Evolutionary conservation across 352 stramenopile genomes (phyloP), one percentile per base, ranked within the genome.

Genomic region (Phytophthora melonis): DNA sequence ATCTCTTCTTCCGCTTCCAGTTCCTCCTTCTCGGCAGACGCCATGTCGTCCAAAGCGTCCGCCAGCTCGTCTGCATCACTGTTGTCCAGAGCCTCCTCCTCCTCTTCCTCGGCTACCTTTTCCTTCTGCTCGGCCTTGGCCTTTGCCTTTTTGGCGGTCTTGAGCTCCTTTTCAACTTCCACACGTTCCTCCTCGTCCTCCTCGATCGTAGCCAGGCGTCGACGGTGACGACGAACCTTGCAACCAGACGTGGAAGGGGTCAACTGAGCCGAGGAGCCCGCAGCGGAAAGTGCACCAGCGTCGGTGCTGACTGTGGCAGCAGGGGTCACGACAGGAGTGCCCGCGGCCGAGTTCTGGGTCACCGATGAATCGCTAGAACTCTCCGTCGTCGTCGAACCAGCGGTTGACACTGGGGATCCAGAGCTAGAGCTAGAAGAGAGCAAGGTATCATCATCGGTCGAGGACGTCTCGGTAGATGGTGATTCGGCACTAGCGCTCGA

Each of bases 151-250:
- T 77, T 21, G 11, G 68, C 66, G 32, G 54, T 36, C 13, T 81
- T 52, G 39, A 79, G 60, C n/a, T 81, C 74, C 3, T 77, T 41
- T 34, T 81, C 70, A 52, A 83, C 53, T 25, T 74, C 56, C 5
- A 66, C 65, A 57, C 79, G 63, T 11, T 66, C 58, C 6, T 23
- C 43, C 9, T 50, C 43, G 7, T 45, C 13, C 39, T 45, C 39
- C 13, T 45, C 39, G 23, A 73, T 68, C 0, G 30, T 18, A 23
- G 64, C 30, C 41, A 80, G 53, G 9, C 77, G 73, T 8, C 77
- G 69, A 52, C 66, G 62, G 14, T 54, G 50, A 19, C 61, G 60
- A 25, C 68, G 73, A 7, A 68, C 65, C 34, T 58, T 77, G 63
- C 73, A 76, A n/a, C 65, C 74, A 65, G 70, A 75, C 19, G 69